A percentile compares a stretch with the other conserved stretches of the same genome.
These are phyloP conservation scores for Rhodotorula mucilaginosa DNA, from an alignment of 1,284 basidiomycete species.

Conservation along the genomic window DNA sequence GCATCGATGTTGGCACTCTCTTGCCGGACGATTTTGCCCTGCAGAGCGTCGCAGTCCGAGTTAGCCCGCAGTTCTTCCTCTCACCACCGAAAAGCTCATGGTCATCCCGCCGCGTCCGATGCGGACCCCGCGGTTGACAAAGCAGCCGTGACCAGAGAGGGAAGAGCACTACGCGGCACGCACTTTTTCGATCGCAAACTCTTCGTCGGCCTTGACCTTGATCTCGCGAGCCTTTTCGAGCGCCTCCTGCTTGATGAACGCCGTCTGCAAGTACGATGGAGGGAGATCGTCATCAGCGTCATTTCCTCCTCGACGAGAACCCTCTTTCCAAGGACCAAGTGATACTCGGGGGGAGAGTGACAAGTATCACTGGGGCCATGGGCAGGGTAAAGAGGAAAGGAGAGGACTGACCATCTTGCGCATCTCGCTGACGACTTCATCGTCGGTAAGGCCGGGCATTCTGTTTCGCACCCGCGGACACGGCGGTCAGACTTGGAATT, in stretches of 20 bases:
- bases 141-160: not conserved
- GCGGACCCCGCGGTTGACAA: not conserved
- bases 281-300: not conserved
- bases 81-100: not conserved
- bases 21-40: conserved; percentile 94
- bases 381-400: too few relatives aligned
- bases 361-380: too few relatives aligned
- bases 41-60: not conserved
- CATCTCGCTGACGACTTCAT: conserved; percentile 94
- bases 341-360: too few relatives aligned
- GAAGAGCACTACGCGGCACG: not conserved
- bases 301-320: not conserved
- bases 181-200: conserved; percentile 96
- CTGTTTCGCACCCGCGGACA: not conserved
- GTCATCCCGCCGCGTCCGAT: not conserved
- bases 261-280: conserved; percentile 17
- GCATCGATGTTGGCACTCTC: conserved; percentile 88
- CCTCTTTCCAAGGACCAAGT: not conserved
- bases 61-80: not conserved
- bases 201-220: conserved; percentile 91
- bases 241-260: conserved; percentile 71
- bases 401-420: conserved; percentile 84
- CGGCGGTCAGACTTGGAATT: too few relatives aligned
- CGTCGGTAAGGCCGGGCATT: conserved; percentile 69
- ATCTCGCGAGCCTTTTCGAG: conserved; percentile 95